Base-by-base conservation (phyloP, 2,329 filamentous ascomycete genomes). In the Claviceps sp. region DNA sequence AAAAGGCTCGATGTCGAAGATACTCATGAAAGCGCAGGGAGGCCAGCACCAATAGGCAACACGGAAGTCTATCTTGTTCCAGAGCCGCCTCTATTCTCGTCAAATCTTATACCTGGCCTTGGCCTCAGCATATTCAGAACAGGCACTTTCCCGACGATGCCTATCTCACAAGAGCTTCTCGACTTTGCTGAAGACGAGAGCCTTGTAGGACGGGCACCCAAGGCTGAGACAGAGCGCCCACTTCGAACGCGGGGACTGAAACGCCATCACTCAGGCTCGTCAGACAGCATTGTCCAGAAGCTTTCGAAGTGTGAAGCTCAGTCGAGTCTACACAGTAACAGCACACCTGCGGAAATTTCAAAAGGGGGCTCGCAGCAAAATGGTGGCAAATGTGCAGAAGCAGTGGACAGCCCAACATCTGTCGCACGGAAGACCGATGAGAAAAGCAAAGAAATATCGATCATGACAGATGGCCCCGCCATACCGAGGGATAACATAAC, bases 41-140 rank as follows among this genome's bases (percentile, higher is more conserved):
- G 45, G 43, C 14, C 42, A 26, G 20, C 24, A 7, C n/a, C 20
- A 11, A 47, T 38, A 48, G 41, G 20, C n/a, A 46, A 34, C 5
- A 20, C 38, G 9, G 20, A 18, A 13, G 38, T 34, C 16, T 24
- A 36, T 18, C 26, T 11, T 38, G 18, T 8, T 16, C 16, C 37
- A 11, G 20, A 18, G 22, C 13, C 40, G 16, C 42, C 16, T 36
- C 22, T 14, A 14, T 38, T 20, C n/a, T 37, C 47, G 4, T 48
- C 47, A 36, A 40, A 36, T 34, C 44, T 44, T 9, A 48, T 55
- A 4, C 38, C 52, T 20, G 75, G 75, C 1, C 52, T 79, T 20
- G 66, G 67, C 42, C 50, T 62, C 46, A 78, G 74, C 52, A 69
- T 70, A 5, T 58, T 76, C 14, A 65, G 62, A 36, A 67, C 67